These are phyloP conservation scores for Trifolium repens DNA, from an alignment of 306 rosid genomes.

Conservation along the genomic window DNA sequence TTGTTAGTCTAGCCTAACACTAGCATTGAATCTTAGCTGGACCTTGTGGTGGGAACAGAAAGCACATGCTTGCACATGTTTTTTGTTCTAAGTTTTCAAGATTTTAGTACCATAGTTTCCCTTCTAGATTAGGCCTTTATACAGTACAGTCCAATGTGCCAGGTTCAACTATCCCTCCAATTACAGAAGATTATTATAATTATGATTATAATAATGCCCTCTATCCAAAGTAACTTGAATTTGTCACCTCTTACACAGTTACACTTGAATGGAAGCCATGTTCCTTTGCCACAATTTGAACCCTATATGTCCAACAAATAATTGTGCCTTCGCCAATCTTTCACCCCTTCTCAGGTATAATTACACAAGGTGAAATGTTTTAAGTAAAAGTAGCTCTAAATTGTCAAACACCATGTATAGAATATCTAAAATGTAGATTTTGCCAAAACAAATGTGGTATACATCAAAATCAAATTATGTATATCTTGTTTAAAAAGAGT, in stretches of 20 bases:
- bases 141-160: constrained; percentile 12
- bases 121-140: constrained; percentile 10
- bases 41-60: constrained; percentile 61
- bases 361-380: neutral
- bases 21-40: constrained; percentile 40
- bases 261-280: constrained; percentile 15
- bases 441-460: neutral
- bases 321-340: constrained; percentile 9
- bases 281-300: constrained; percentile 24
- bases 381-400: neutral
- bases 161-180: neutral
- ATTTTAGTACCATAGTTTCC: constrained; percentile 12
- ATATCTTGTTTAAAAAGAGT: neutral
- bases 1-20: neutral
- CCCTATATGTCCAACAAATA: constrained; percentile 24
- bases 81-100: constrained; percentile 25
- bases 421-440: neutral
- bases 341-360: neutral
- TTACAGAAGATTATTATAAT: neutral
- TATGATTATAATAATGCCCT: constrained; percentile 7
- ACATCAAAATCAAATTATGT: neutral
- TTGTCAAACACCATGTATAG: neutral
- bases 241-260: neutral
- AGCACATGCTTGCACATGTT: constrained; percentile 65
- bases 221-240: constrained; percentile 15